phyloP scores from a whole-genome alignment of 2,329 filamentous ascomycete genomes.

The Macrophomina tecta region DNA sequence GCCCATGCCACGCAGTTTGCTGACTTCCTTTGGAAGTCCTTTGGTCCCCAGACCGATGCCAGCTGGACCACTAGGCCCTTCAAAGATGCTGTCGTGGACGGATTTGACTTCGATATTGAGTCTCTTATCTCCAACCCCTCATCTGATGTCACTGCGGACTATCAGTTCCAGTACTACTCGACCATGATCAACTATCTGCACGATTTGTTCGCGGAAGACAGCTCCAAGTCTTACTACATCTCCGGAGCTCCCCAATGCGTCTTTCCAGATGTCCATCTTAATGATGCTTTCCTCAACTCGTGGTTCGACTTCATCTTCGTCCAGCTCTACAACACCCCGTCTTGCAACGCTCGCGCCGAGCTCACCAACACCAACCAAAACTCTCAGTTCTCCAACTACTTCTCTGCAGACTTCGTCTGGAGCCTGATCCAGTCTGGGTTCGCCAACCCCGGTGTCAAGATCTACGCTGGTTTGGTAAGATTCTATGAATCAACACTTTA shows the following conservation, averaged over 20 bases:
- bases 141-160: constrained; percentile 32
- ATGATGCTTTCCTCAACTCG: constrained; percentile 59
- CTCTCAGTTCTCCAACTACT: constrained; percentile 46
- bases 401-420: constrained; percentile 52
- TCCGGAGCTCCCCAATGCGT: constrained; percentile 73
- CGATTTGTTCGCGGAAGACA: constrained; percentile 42
- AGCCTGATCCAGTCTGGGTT: constrained; percentile 41
- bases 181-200: constrained; percentile 55
- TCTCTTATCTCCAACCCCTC: constrained; percentile 59
- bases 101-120: constrained; percentile 81
- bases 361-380: constrained; percentile 33
- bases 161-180: constrained; percentile 51
- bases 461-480: constrained; percentile 58
- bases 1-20: constrained; percentile 50
- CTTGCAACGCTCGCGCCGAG: constrained; percentile 57
- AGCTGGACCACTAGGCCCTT: constrained; percentile 66
- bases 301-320: constrained; percentile 66
- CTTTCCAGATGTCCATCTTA: constrained; percentile 67
- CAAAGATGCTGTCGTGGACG: constrained; percentile 69
- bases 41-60: constrained; percentile 62
- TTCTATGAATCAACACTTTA: neutral
- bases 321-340: constrained; percentile 69
- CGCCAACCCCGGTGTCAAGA: constrained; percentile 53
- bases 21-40: constrained; percentile 73
- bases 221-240: constrained; percentile 62